phyloP scores from a whole-genome alignment of 1,139 yeast genomes.

The Lodderomyces margitis region DNA sequence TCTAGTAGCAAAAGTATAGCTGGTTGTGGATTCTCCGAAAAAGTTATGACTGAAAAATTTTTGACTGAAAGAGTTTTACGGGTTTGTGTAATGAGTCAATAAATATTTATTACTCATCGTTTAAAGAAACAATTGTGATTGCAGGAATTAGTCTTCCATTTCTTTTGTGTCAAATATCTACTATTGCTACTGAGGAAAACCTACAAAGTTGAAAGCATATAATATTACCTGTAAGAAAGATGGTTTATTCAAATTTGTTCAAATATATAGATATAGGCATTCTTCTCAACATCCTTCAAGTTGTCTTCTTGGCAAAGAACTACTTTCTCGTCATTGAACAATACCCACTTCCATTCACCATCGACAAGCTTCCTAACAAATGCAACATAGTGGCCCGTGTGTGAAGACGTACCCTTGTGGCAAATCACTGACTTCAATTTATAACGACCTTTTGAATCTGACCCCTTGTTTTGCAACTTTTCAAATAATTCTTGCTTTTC shows the following conservation, averaged over 20 bases:
- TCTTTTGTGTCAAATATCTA: not conserved
- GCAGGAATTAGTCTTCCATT: not conserved
- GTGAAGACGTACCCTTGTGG: slow-evolving; percentile 92
- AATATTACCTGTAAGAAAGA: no score
- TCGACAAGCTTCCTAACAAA: slow-evolving; percentile 52
- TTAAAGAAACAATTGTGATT: not conserved
- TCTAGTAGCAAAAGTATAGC: slow-evolving; percentile 7
- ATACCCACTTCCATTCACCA: slow-evolving; percentile 62
- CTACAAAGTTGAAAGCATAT: no score
- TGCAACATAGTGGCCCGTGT: slow-evolving; percentile 94
- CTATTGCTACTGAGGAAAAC: no score
- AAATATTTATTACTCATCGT: slow-evolving; percentile 2
- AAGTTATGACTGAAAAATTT: slow-evolving; percentile 5
- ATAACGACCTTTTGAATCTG: slow-evolving; percentile 33
- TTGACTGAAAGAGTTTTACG: not conserved
- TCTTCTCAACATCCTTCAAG: slow-evolving; percentile 58
- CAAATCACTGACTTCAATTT: slow-evolving; percentile 71
- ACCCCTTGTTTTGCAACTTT: slow-evolving; percentile 14
- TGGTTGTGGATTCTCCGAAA: not conserved
- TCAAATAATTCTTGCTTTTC: slow-evolving; percentile 20
- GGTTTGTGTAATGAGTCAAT: not conserved
- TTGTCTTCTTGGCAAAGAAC: slow-evolving; percentile 64
- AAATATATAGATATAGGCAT: slow-evolving; percentile 64
- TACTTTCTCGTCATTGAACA: slow-evolving; percentile 93
- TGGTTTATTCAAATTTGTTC: slow-evolving; percentile 10